A percentile compares a stretch with the other conserved stretches of the same genome.
These are phyloP conservation scores for Amphirosellinia nigrospora DNA, from an alignment of 495 filamentous ascomycete genomes.

Conservation along the genomic window DNA sequence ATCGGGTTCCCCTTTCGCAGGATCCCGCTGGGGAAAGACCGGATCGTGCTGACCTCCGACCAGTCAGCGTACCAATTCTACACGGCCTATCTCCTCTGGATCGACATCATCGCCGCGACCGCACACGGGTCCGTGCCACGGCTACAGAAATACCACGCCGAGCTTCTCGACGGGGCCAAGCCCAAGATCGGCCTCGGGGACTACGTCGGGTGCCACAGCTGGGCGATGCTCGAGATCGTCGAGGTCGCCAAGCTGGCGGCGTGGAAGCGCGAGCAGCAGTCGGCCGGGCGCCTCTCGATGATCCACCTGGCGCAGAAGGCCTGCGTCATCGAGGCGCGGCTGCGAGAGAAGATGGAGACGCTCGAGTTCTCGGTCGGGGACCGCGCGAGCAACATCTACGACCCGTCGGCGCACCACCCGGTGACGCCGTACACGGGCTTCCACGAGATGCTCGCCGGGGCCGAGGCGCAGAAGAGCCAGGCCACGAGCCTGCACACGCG, in stretches of 20 bases:
- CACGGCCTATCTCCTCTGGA: slow-evolving; percentile 51
- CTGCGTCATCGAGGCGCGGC: slow-evolving; percentile 42
- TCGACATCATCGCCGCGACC: slow-evolving; percentile 56
- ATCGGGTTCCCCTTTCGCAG: slow-evolving; percentile 38
- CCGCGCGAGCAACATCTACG: slow-evolving; percentile 30
- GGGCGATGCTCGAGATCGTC: slow-evolving; percentile 42
- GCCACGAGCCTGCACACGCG: slow-evolving; percentile 31
- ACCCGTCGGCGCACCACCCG: slow-evolving; percentile 28
- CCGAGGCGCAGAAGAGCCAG: slow-evolving; percentile 18
- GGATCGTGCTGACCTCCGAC: slow-evolving; percentile 46
- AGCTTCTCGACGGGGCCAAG: slow-evolving; percentile 39
- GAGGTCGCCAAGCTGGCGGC: slow-evolving; percentile 44
- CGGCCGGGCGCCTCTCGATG: slow-evolving; percentile 39
- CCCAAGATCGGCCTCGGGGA: slow-evolving; percentile 42
- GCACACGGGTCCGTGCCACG: slow-evolving; percentile 45
- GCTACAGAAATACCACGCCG: slow-evolving; percentile 46
- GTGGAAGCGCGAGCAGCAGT: slow-evolving; percentile 43
- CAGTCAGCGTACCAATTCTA: slow-evolving; percentile 59
- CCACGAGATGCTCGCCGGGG: slow-evolving; percentile 20
- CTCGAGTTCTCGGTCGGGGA: slow-evolving; percentile 37
- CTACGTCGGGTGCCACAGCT: slow-evolving; percentile 44
- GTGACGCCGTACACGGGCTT: slow-evolving; percentile 20
- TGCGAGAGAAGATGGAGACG: slow-evolving; percentile 40
- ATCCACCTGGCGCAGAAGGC: slow-evolving; percentile 42
- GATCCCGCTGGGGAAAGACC: slow-evolving; percentile 22